These are phyloP conservation scores for Hygrophoropsis aurantiaca DNA, from an alignment of 768 basidiomycete genomes.

Conservation along the genomic window DNA sequence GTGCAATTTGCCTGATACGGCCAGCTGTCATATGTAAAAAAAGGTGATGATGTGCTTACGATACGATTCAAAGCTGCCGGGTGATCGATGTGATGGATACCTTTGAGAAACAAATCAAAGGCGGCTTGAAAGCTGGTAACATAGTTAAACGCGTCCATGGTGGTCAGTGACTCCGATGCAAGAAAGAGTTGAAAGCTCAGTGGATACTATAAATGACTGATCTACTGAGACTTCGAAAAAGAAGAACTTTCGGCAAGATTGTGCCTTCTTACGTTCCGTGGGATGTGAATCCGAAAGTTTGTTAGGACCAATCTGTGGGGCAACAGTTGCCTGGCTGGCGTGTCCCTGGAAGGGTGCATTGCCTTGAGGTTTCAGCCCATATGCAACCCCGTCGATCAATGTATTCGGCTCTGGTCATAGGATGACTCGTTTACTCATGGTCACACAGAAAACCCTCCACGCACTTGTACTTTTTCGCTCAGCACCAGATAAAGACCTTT, in stretches of 20 bases:
- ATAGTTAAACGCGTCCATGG: no score
- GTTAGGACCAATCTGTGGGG: conserved; percentile 1
- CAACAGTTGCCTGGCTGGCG: neutral
- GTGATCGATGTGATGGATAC: no score
- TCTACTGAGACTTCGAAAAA: neutral
- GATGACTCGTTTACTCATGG: conserved; percentile 2
- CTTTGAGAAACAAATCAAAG: no score
- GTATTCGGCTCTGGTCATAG: conserved; percentile 1
- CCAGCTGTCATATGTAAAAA: no score
- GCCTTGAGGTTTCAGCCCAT: conserved; percentile 7
- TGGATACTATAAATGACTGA: neutral
- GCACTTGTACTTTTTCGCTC: conserved; percentile 7
- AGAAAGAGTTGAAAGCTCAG: no score
- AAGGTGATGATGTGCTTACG: no score
- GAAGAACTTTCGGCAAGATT: conserved; percentile 4
- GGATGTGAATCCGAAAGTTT: neutral
- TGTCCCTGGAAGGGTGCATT: neutral
- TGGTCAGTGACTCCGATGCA: no score
- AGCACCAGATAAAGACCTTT: conserved; percentile 10
- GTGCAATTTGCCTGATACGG: no score
- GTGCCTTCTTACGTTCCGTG: conserved; percentile 9
- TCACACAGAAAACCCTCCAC: conserved; percentile 4
- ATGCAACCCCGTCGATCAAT: conserved; percentile 10
- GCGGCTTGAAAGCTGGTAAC: no score
- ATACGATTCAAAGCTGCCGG: no score